phyloP scores from a whole-genome alignment of 805 yeast species.

The Yamadazyma akitaensis region DNA sequence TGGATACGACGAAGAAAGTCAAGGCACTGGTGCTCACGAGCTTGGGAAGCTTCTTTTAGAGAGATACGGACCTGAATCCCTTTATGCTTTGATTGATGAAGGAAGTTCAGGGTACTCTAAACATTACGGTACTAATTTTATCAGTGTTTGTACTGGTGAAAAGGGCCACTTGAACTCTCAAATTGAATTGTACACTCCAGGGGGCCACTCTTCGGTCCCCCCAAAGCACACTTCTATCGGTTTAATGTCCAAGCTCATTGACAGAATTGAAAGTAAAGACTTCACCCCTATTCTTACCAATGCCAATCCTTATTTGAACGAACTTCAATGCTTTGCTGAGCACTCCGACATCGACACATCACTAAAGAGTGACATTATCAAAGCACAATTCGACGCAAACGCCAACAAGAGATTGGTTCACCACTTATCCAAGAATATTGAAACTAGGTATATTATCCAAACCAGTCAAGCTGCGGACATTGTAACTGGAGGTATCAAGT shows the following conservation, averaged over 20 bases:
- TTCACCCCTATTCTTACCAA: conserved; percentile 38
- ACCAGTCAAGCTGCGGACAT: conserved; percentile 51
- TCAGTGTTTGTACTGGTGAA: conserved; percentile 47
- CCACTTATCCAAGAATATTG: conserved; percentile 24
- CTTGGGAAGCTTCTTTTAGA: conserved; percentile 33
- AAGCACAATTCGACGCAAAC: conserved; percentile 29
- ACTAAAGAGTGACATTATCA: conserved; percentile 36
- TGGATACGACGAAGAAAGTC: conserved; percentile 51
- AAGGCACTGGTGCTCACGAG: conserved; percentile 38
- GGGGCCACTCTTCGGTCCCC: conserved; percentile 52
- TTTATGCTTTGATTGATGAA: conserved; percentile 47
- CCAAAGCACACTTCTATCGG: conserved; percentile 50
- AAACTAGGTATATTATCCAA: conserved; percentile 35
- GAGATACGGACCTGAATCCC: conserved; percentile 40
- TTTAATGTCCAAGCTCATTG: conserved; percentile 40
- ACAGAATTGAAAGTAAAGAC: conserved; percentile 33
- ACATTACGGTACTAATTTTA: conserved; percentile 35
- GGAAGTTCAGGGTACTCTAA: conserved; percentile 22
- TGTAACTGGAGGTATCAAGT: conserved; percentile 46
- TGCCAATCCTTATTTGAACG: conserved; percentile 42
- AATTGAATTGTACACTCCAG: conserved; percentile 43
- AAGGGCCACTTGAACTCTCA: conserved; percentile 44
- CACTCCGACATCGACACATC: conserved; percentile 33
- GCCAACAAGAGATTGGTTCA: conserved; percentile 39
- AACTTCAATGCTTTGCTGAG: conserved; percentile 46